Conservation (phyloP, 768 basidiomycete genomes). For the Amyloporia xantha region DNA sequence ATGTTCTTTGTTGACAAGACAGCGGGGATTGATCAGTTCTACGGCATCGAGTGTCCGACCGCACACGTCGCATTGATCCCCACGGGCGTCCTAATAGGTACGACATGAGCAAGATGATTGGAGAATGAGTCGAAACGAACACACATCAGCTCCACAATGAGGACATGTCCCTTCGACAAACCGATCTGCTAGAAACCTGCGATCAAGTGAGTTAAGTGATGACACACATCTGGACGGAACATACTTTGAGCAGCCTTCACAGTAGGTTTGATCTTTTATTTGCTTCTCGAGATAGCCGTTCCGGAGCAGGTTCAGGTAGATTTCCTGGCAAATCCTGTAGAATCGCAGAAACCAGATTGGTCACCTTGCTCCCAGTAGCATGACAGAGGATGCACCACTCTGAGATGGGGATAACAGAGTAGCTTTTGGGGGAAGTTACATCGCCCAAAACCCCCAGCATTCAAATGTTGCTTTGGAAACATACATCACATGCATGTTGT, state of each 20-base stretch:
- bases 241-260: constrained; percentile 83
- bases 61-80: constrained; percentile 97
- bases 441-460: no score
- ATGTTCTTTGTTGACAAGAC: constrained; percentile 79
- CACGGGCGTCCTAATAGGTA: constrained; percentile 77
- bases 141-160: constrained; percentile 78
- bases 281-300: constrained; percentile 75
- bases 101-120: background rate
- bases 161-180: constrained; percentile 99
- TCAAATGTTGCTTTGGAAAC: no score
- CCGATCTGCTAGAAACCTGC: constrained; percentile 90
- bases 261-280: constrained; percentile 89
- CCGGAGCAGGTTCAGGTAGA: constrained; percentile 78
- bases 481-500: no score
- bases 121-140: constrained; percentile 15
- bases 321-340: constrained; percentile 79
- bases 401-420: no score
- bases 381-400: no score
- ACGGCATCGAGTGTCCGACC: constrained; percentile 88
- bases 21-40: constrained; percentile 91
- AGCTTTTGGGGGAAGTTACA: no score
- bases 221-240: constrained; percentile 13
- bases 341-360: background rate
- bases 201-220: constrained; percentile 9
- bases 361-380: background rate